A percentile compares a stretch with the other conserved stretches of the same genome.
Evolutionary conservation across 306 rosid genomes (phyloP).

Genomic region (Alnus rubra): DNA sequence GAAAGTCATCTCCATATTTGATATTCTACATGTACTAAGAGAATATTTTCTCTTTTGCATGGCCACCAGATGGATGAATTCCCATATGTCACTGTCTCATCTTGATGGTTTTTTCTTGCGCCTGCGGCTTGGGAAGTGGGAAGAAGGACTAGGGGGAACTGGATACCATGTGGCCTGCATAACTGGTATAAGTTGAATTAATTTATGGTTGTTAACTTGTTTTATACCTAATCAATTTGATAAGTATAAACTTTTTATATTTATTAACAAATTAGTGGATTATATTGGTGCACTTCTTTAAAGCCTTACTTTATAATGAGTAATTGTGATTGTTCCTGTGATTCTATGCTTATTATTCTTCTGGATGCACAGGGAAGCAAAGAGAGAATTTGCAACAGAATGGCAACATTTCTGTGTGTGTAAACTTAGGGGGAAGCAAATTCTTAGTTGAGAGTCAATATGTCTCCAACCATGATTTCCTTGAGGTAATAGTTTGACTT

Average conservation of each 20-base stretch:
- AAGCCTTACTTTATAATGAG: neutral
- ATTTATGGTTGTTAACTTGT: conserved; percentile 13
- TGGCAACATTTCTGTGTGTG: conserved; percentile 48
- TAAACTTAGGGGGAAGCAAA: conserved; percentile 60
- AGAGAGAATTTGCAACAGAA: conserved; percentile 36
- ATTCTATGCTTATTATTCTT: conserved; percentile 1
- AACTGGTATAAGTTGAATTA: conserved; percentile 54
- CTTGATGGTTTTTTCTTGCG: conserved; percentile 89
- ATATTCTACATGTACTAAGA: neutral
- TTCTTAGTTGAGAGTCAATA: conserved; percentile 64
- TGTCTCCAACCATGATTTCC: conserved; percentile 86
- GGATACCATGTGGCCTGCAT: conserved; percentile 85
- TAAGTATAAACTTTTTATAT: conserved; percentile 7
- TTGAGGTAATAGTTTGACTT: conserved; percentile 59
- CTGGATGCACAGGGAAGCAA: conserved; percentile 46
- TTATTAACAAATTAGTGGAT: neutral
- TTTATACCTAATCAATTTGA: conserved; percentile 5
- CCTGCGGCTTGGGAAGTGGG: conserved; percentile 85
- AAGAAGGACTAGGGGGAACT: conserved; percentile 77
- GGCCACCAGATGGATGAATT: conserved; percentile 65
- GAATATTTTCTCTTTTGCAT: conserved; percentile 11
- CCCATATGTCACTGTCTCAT: conserved; percentile 43
- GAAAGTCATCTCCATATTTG: neutral
- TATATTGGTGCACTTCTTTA: neutral
- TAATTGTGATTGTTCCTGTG: conserved; percentile 3